These are phyloP conservation scores for Syncephalastrum monosporum DNA, from an alignment of 371 early-diverging fungal genomes.

Conservation along the genomic window DNA sequence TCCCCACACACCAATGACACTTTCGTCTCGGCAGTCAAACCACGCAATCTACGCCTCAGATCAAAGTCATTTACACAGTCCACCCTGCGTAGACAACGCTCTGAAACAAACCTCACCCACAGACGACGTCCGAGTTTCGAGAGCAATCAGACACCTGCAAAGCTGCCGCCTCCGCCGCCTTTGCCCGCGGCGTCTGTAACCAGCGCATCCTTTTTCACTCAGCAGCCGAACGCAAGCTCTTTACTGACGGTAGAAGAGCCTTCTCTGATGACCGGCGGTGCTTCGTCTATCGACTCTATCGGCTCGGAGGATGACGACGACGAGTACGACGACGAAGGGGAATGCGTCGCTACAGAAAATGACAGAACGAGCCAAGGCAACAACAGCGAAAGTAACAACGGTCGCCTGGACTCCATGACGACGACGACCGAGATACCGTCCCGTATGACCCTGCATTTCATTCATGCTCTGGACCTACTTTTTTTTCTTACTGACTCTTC, in stretches of 20 bases:
- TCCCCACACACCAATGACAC: too few species aligned
- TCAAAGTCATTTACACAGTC: too few species aligned
- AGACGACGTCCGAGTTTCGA: slow-evolving; percentile 15
- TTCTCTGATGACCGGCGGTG: background rate
- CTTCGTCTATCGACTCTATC: slow-evolving; percentile 12
- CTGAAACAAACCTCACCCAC: background rate
- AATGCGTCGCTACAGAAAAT: background rate
- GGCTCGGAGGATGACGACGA: slow-evolving; percentile 18
- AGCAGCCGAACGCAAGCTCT: slow-evolving; percentile 5
- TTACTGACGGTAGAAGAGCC: slow-evolving; percentile 8
- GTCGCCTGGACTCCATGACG: background rate
- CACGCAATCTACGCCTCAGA: too few species aligned
- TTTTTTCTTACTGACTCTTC: background rate
- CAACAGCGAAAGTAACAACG: background rate
- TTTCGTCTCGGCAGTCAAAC: too few species aligned
- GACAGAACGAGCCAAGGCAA: background rate
- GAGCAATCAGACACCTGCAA: too few species aligned
- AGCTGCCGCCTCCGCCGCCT: background rate
- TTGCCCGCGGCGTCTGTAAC: background rate
- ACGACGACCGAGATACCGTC: background rate
- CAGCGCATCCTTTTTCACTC: slow-evolving; percentile 1
- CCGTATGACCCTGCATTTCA: background rate
- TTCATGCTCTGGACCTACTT: background rate
- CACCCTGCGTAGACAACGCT: too few species aligned
- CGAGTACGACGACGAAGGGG: background rate